Percentiles rank a stretch among this genome's conserved stretches.
phyloP scores from a whole-genome alignment of 257 asterid species.

The Petunia axillaris region DNA sequence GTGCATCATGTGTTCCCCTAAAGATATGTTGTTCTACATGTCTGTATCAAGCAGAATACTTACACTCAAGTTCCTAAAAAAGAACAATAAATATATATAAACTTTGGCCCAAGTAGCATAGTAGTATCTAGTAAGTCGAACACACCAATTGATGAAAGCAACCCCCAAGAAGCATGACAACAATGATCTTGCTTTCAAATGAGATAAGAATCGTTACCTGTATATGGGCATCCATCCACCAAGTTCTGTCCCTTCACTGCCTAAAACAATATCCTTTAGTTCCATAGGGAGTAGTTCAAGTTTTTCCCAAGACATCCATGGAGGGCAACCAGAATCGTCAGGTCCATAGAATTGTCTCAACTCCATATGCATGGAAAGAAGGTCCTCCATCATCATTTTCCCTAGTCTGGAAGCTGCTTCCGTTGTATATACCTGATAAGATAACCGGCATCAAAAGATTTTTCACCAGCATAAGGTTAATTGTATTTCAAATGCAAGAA shows the following conservation, averaged over 20 bases:
- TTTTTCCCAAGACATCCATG: slow-evolving; percentile 85
- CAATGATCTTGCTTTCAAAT: not conserved
- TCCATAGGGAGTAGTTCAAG: slow-evolving; percentile 68
- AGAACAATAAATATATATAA: not conserved
- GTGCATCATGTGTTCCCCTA: not conserved
- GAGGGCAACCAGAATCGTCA: slow-evolving; percentile 53
- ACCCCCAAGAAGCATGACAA: not conserved
- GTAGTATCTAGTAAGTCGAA: not conserved
- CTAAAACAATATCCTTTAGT: slow-evolving; percentile 52
- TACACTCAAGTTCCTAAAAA: not conserved
- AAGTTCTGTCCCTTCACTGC: slow-evolving; percentile 55
- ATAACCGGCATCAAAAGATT: slow-evolving; percentile 31
- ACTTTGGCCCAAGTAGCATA: not conserved
- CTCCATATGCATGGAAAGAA: slow-evolving; percentile 77
- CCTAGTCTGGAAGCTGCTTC: slow-evolving; percentile 80
- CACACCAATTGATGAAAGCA: not conserved
- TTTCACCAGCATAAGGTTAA: slow-evolving; percentile 16
- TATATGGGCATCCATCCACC: slow-evolving; percentile 85
- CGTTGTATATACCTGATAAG: slow-evolving; percentile 75
- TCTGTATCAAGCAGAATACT: not conserved
- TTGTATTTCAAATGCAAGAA: slow-evolving; percentile 21
- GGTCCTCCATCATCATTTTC: slow-evolving; percentile 81
- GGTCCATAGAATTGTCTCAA: slow-evolving; percentile 75
- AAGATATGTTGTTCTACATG: not conserved
- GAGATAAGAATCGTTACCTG: slow-evolving; percentile 46